A percentile compares a stretch with the other conserved stretches of the same genome.
These are phyloP conservation scores for Talaromyces trachyspermus DNA, from an alignment of 495 filamentous ascomycete species.

Conservation along the genomic window DNA sequence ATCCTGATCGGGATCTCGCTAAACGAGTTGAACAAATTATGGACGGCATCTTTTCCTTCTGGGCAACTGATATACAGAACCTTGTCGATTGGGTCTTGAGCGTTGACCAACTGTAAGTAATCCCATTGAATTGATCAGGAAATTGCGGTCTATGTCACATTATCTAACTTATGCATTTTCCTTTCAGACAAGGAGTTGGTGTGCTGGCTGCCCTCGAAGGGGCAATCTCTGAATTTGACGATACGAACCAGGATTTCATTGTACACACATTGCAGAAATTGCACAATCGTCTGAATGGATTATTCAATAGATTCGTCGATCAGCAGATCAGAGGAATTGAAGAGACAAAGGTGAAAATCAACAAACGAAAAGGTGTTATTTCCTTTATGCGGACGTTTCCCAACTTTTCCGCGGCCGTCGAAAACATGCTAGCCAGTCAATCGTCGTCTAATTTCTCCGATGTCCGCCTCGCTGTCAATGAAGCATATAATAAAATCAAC, in stretches of 20 bases:
- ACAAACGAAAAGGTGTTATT: slow-evolving; percentile 95
- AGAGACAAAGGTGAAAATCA: slow-evolving; percentile 98
- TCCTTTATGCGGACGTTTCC: slow-evolving; percentile 91
- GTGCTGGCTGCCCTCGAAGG: slow-evolving; percentile 74
- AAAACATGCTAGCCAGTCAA: slow-evolving; percentile 64
- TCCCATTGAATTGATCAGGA: not conserved
- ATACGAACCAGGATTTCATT: slow-evolving; percentile 88
- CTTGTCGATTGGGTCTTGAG: slow-evolving; percentile 77
- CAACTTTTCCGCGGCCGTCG: slow-evolving; percentile 67
- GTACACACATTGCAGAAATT: slow-evolving; percentile 70
- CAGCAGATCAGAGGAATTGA: slow-evolving; percentile 93
- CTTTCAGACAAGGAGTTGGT: slow-evolving; percentile 72
- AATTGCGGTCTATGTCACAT: too few species aligned
- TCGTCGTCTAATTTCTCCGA: slow-evolving; percentile 48
- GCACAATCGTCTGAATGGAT: slow-evolving; percentile 62
- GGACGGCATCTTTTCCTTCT: slow-evolving; percentile 78
- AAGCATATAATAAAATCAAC: slow-evolving; percentile 82
- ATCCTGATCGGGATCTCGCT: slow-evolving; percentile 77
- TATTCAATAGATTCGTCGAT: slow-evolving; percentile 86
- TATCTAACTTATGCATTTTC: too few species aligned
- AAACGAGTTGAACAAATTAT: slow-evolving; percentile 72
- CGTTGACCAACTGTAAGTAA: slow-evolving; percentile 69
- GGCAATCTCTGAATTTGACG: slow-evolving; percentile 66
- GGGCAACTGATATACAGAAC: slow-evolving; percentile 69
- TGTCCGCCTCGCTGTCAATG: slow-evolving; percentile 70